Evolutionary conservation across 495 filamentous ascomycete species (phyloP).

Genomic region (Xeromyces bisporus): DNA sequence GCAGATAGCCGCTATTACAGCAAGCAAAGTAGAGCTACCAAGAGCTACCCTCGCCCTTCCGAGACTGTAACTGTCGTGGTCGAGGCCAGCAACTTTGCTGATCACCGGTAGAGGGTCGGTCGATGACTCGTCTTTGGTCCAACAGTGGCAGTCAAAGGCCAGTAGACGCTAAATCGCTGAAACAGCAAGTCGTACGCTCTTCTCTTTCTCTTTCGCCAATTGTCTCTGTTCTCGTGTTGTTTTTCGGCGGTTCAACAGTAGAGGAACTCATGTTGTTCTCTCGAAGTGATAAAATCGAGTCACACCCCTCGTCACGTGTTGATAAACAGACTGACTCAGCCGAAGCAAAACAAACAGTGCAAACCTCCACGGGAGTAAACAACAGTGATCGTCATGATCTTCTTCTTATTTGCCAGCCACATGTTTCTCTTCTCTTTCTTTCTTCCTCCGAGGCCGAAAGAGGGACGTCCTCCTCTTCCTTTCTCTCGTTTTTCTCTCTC

Average conservation of each 20-base stretch:
- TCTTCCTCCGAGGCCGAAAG: constrained; percentile 16
- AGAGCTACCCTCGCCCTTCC: too few relatives aligned
- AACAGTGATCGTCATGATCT: constrained; percentile 8
- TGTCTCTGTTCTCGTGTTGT: too few relatives aligned
- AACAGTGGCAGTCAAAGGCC: too few relatives aligned
- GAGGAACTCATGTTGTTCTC: too few relatives aligned
- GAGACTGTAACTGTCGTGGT: too few relatives aligned
- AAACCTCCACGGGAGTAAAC: constrained; percentile 8
- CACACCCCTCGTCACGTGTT: constrained; percentile 8
- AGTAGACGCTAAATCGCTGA: too few relatives aligned
- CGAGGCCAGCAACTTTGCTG: too few relatives aligned
- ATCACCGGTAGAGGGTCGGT: too few relatives aligned
- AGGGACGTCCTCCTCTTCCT: constrained; percentile 12
- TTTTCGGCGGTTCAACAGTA: too few relatives aligned
- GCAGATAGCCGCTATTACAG: too few relatives aligned
- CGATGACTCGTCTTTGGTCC: too few relatives aligned
- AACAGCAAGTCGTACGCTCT: neutral
- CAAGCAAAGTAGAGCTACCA: too few relatives aligned
- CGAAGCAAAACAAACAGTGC: constrained; percentile 2
- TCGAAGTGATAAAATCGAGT: constrained; percentile 2
- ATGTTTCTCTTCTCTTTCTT: constrained; percentile 20
- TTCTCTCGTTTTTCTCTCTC: constrained; percentile 7
- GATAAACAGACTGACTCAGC: constrained; percentile 8
- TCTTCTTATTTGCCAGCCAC: constrained; percentile 35
- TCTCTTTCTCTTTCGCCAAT: neutral